These are phyloP conservation scores for Glarea lozoyensis DNA, from an alignment of 495 filamentous ascomycete species.

Conservation along the genomic window DNA sequence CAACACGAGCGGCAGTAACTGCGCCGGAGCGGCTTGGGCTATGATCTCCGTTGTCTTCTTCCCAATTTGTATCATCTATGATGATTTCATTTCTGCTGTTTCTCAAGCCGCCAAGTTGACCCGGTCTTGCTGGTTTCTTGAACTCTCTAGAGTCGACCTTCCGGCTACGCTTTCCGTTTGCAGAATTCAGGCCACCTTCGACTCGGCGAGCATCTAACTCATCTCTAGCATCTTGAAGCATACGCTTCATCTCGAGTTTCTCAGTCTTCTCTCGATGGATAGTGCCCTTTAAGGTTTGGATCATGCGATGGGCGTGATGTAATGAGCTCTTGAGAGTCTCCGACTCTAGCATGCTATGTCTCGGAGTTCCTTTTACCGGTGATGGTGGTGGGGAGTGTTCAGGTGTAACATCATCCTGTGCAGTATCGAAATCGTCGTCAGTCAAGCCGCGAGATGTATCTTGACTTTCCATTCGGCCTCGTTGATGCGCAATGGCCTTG, in stretches of 20 bases:
- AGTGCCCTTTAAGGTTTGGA: slow-evolving; percentile 86
- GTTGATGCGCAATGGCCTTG: slow-evolving; percentile 61
- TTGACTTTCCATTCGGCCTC: slow-evolving; percentile 56
- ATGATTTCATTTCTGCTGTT: slow-evolving; percentile 67
- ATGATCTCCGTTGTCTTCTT: slow-evolving; percentile 54
- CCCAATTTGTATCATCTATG: slow-evolving; percentile 83
- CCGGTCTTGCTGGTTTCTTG: slow-evolving; percentile 67
- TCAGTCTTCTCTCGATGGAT: slow-evolving; percentile 97
- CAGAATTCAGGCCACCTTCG: slow-evolving; percentile 41
- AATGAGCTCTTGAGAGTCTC: slow-evolving; percentile 92
- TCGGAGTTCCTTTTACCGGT: slow-evolving; percentile 80
- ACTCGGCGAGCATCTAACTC: slow-evolving; percentile 73
- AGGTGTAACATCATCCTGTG: slow-evolving; percentile 62
- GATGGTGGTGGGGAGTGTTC: slow-evolving; percentile 87
- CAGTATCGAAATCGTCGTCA: slow-evolving; percentile 55
- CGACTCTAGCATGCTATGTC: slow-evolving; percentile 82
- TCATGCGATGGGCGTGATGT: slow-evolving; percentile 90
- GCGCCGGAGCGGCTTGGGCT: slow-evolving; percentile 33
- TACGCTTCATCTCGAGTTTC: slow-evolving; percentile 88
- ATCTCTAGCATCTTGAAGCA: slow-evolving; percentile 92
- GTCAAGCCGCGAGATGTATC: slow-evolving; percentile 47
- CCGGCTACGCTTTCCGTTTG: slow-evolving; percentile 50
- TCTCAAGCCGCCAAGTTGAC: slow-evolving; percentile 69
- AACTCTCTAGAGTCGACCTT: slow-evolving; percentile 62
- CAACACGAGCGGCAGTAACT: slow-evolving; percentile 9